These are phyloP conservation scores for Heliosperma pusillum DNA, from an alignment of 148 eudicot genomes.

Conservation along the genomic window DNA sequence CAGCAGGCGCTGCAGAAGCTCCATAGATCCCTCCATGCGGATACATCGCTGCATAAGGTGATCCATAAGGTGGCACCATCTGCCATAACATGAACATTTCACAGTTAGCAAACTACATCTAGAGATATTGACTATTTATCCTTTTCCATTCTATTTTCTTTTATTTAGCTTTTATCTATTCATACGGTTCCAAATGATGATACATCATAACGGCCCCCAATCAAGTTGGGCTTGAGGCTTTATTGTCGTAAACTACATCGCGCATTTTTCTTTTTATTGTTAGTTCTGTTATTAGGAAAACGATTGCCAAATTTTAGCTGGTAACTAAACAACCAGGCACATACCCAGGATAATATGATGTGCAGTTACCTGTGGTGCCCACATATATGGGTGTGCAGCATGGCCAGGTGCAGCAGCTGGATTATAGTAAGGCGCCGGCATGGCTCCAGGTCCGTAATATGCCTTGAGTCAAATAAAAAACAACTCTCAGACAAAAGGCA, in stretches of 20 bases:
- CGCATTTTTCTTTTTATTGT: too few relatives aligned
- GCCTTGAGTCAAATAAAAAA: slow-evolving; percentile 27
- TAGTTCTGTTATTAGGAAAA: neutral
- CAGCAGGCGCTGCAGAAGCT: slow-evolving; percentile 47
- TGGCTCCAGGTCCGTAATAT: slow-evolving; percentile 48
- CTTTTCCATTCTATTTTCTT: too few relatives aligned
- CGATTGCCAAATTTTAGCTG: neutral
- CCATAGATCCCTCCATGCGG: slow-evolving; percentile 55
- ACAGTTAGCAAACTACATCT: neutral
- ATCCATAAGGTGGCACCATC: slow-evolving; percentile 59
- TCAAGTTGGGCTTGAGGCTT: too few relatives aligned
- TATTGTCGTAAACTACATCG: too few relatives aligned
- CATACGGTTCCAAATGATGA: neutral
- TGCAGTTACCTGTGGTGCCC: slow-evolving; percentile 47
- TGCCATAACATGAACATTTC: slow-evolving; percentile 20
- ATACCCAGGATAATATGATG: neutral
- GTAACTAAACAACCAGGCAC: neutral
- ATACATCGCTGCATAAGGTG: slow-evolving; percentile 56
- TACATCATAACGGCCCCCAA: neutral
- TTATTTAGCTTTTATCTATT: neutral
- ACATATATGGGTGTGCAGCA: slow-evolving; percentile 43
- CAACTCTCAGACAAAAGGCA: neutral
- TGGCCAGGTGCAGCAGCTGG: slow-evolving; percentile 46
- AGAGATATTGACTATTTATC: too few relatives aligned
- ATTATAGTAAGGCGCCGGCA: slow-evolving; percentile 44